Conservation (phyloP, 768 basidiomycete genomes). For the Xerocomellus intermedius region DNA sequence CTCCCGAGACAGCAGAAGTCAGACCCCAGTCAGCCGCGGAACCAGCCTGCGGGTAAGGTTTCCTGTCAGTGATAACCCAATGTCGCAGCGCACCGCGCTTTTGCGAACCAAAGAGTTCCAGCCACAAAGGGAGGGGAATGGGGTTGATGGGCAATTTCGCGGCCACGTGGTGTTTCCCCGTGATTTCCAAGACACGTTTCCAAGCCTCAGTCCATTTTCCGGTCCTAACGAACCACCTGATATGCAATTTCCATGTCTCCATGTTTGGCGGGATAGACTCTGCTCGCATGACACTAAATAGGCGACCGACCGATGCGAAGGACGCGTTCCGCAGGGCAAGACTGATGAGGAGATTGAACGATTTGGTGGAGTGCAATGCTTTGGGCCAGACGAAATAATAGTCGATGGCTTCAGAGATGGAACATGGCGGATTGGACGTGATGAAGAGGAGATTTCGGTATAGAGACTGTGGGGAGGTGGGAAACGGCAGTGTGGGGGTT, state of each 20-base stretch:
- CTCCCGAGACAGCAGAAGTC: not conserved
- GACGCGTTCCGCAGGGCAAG: slow-evolving; percentile 52
- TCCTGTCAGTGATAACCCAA: slow-evolving; percentile 10
- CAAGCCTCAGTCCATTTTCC: slow-evolving; percentile 62
- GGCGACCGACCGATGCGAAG: slow-evolving; percentile 43
- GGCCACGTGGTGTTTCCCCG: slow-evolving; percentile 7
- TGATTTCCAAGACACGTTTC: slow-evolving; percentile 36
- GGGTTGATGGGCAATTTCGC: not conserved
- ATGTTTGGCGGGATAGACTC: slow-evolving; percentile 43
- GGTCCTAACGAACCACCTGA: slow-evolving; percentile 54
- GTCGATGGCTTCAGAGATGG: slow-evolving; percentile 14
- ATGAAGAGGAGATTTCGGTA: slow-evolving; percentile 32
- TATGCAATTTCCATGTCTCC: slow-evolving; percentile 56
- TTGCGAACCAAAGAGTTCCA: slow-evolving; percentile 54
- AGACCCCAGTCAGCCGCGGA: not conserved
- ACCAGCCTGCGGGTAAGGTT: not conserved
- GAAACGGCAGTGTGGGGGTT: slow-evolving; percentile 23
- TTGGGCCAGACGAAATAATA: slow-evolving; percentile 30
- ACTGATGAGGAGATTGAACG: slow-evolving; percentile 45
- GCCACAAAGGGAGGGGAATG: slow-evolving; percentile 53
- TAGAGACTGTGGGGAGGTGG: slow-evolving; percentile 34
- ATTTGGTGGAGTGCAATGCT: slow-evolving; percentile 36
- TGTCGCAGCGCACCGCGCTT: slow-evolving; percentile 36
- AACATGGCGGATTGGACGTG: slow-evolving; percentile 17
- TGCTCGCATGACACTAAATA: slow-evolving; percentile 49